Evolutionary conservation across 2,329 filamentous ascomycete species (phyloP).

Genomic region (Graphium sp.): DNA sequence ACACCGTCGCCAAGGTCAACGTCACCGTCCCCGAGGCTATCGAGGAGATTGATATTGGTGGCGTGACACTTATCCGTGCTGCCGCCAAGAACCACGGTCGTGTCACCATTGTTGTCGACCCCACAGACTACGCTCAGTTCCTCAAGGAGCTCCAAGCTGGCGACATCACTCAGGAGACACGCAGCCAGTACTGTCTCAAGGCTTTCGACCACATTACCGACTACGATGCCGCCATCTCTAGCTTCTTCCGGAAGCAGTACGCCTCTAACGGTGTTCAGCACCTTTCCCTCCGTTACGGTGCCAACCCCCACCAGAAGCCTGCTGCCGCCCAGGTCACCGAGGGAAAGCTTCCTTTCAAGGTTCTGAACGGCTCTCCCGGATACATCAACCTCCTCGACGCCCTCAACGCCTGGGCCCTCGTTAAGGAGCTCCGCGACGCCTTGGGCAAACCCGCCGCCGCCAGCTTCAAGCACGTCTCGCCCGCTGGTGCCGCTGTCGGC

Average conservation of each 20-base stretch:
- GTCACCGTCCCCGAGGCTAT: constrained; percentile 94
- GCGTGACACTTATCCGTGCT: constrained; percentile 87
- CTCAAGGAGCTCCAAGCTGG: constrained; percentile 77
- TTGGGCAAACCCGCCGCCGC: constrained; percentile 80
- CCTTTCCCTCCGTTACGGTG: constrained; percentile 77
- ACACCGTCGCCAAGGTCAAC: constrained; percentile 91
- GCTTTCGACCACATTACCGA: constrained; percentile 97
- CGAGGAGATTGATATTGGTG: constrained; percentile 97
- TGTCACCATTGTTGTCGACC: constrained; percentile 91
- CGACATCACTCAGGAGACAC: constrained; percentile 69
- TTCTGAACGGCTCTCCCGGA: constrained; percentile 73
- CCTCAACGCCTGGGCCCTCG: constrained; percentile 90
- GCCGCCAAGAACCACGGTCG: constrained; percentile 96
- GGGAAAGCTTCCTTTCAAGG: constrained; percentile 79
- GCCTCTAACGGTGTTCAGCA: constrained; percentile 72
- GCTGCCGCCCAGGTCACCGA: constrained; percentile 67
- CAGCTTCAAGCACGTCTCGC: constrained; percentile 98
- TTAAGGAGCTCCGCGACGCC: constrained; percentile 87
- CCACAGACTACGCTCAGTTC: constrained; percentile 85
- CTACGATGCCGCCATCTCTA: constrained; percentile 87
- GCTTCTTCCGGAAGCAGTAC: constrained; percentile 97
- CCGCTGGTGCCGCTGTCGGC: constrained; percentile 87
- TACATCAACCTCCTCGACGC: constrained; percentile 97
- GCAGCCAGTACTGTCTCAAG: constrained; percentile 85
- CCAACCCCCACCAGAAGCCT: constrained; percentile 97